phyloP scores from a whole-genome alignment of 129 eudicot genomes.

The Helianthus tuberosus region DNA sequence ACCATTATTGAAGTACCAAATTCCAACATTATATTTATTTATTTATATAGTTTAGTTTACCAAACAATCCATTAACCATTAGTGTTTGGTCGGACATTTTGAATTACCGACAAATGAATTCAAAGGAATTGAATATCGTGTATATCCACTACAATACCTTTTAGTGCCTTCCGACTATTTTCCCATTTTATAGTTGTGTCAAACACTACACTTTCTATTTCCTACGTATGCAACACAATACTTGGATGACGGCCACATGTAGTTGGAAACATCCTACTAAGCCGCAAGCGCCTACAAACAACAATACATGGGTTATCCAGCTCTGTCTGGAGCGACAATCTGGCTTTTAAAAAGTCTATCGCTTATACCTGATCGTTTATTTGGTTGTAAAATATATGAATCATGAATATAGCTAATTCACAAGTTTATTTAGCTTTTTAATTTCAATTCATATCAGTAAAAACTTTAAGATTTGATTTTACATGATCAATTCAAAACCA shows the following conservation, averaged over 20 bases:
- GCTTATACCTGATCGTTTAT: too few relatives aligned
- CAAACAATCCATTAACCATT: constrained; percentile 32
- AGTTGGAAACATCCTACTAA: not conserved
- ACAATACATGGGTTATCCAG: too few relatives aligned
- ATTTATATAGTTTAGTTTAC: not conserved
- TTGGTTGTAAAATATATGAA: too few relatives aligned
- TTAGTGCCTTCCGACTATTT: constrained; percentile 34
- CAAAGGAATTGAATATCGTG: constrained; percentile 15
- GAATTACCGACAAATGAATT: constrained; percentile 26
- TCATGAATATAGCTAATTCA: too few relatives aligned
- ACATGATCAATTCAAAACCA: not conserved
- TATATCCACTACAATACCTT: constrained; percentile 24
- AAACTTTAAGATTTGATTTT: not conserved
- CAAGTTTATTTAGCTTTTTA: not conserved
- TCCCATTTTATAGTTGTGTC: constrained; percentile 36
- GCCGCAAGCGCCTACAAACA: too few relatives aligned
- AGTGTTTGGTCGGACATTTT: constrained; percentile 40
- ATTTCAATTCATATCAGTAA: not conserved
- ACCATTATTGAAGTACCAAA: not conserved
- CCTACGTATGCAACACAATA: constrained; percentile 1
- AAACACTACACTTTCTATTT: constrained; percentile 29
- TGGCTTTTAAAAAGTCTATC: too few relatives aligned
- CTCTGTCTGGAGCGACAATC: too few relatives aligned
- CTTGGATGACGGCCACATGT: not conserved
- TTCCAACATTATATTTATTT: too few relatives aligned